These are phyloP conservation scores for Alnus glutinosa DNA, from an alignment of 306 rosid species.

Conservation along the genomic window DNA sequence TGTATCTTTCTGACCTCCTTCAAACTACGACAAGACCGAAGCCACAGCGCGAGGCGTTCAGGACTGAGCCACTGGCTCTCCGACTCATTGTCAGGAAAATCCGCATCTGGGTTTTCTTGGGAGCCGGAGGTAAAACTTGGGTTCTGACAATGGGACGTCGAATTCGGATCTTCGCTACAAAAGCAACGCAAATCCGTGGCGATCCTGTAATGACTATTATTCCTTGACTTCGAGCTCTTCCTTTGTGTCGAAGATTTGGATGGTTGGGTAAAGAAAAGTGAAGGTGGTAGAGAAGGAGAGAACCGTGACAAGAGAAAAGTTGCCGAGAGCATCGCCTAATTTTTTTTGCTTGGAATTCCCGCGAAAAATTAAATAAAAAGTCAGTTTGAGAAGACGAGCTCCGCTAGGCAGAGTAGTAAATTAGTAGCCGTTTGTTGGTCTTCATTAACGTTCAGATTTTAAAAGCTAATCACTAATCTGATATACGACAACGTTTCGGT, in stretches of 20 bases:
- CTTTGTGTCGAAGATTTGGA: slow-evolving; percentile 2
- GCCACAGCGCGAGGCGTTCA: slow-evolving; percentile 59
- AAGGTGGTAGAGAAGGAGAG: slow-evolving; percentile 29
- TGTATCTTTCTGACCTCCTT: slow-evolving; percentile 66
- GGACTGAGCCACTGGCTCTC: slow-evolving; percentile 39
- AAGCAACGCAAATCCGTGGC: slow-evolving; percentile 2
- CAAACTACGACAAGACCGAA: slow-evolving; percentile 47
- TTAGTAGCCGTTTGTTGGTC: neutral
- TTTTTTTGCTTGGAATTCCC: slow-evolving; percentile 11
- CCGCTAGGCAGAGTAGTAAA: neutral
- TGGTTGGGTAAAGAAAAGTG: slow-evolving; percentile 20
- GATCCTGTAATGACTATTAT: neutral
- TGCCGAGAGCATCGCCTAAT: slow-evolving; percentile 43
- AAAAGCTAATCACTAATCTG: too few species aligned
- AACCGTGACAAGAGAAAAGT: slow-evolving; percentile 29
- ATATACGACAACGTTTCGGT: neutral
- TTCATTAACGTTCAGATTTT: neutral
- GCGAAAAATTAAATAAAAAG: neutral
- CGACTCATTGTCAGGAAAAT: slow-evolving; percentile 16
- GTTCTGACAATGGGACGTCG: slow-evolving; percentile 1
- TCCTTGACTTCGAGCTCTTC: slow-evolving; percentile 22
- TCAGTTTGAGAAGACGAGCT: neutral
- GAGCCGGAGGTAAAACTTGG: neutral
- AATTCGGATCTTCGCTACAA: slow-evolving; percentile 4
- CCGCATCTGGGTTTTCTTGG: slow-evolving; percentile 28